phyloP scores from a whole-genome alignment of 2,329 filamentous ascomycete species.

The Xylariaceae sp. region DNA sequence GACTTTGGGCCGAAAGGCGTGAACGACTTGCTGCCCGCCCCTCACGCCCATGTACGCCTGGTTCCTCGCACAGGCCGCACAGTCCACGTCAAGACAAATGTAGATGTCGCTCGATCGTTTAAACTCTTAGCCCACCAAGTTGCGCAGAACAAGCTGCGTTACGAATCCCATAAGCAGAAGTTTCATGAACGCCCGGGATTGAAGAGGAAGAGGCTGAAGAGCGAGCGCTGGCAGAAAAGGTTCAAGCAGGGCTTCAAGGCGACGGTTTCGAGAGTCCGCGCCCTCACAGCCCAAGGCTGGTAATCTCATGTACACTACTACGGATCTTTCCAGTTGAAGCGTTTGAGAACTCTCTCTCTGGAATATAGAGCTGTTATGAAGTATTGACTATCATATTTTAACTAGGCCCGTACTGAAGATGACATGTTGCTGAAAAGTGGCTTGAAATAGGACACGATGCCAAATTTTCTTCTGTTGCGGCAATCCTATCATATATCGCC shows the following conservation, averaged over 20 bases:
- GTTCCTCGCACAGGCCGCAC: conserved; percentile 44
- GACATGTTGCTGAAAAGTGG: neutral
- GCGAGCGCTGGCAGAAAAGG: conserved; percentile 62
- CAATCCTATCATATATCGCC: too few relatives aligned
- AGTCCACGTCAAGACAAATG: conserved; percentile 38
- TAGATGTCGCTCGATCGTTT: conserved; percentile 46
- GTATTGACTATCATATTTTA: conserved; percentile 1
- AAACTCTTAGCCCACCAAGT: conserved; percentile 39
- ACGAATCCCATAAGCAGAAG: conserved; percentile 55
- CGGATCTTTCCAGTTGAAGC: conserved; percentile 3
- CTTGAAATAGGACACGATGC: neutral
- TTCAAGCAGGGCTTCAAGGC: conserved; percentile 67
- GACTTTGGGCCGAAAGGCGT: conserved; percentile 19
- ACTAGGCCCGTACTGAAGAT: neutral
- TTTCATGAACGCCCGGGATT: conserved; percentile 73
- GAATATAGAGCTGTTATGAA: conserved; percentile 19
- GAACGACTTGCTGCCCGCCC: neutral
- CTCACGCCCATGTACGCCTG: conserved; percentile 33
- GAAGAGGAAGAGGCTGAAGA: conserved; percentile 71
- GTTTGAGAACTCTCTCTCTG: conserved; percentile 1
- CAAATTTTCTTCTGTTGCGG: neutral
- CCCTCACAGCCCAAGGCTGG: conserved; percentile 76
- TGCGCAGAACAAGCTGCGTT: conserved; percentile 52
- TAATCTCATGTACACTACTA: conserved; percentile 37
- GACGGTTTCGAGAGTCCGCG: conserved; percentile 59